These are phyloP conservation scores for Gaertneriomyces semiglobifer DNA, from an alignment of 192 early-diverging fungal species.

Conservation along the genomic window DNA sequence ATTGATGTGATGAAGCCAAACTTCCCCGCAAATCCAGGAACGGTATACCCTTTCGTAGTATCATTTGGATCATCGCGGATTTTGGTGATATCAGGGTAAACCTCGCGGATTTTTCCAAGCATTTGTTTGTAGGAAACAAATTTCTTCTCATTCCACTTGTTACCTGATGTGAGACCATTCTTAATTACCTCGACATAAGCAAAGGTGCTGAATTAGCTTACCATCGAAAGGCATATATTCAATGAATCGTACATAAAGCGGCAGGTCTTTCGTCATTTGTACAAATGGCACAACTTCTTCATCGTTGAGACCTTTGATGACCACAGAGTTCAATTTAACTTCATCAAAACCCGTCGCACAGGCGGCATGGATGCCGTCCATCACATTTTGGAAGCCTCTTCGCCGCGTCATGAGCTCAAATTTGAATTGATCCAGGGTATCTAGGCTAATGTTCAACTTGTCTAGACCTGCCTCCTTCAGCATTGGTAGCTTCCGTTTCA, in stretches of 20 bases:
- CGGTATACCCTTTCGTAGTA: constrained; percentile 75
- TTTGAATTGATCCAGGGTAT: constrained; percentile 80
- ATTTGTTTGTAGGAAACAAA: constrained; percentile 81
- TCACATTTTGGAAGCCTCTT: constrained; percentile 73
- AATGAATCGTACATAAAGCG: constrained; percentile 85
- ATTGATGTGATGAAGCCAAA: constrained; percentile 98
- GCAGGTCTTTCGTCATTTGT: constrained; percentile 71
- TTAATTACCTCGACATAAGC: background rate
- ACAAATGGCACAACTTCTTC: constrained; percentile 80
- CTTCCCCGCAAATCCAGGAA: constrained; percentile 78
- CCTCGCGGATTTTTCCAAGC: constrained; percentile 51
- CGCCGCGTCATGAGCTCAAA: constrained; percentile 90
- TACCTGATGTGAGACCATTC: constrained; percentile 47
- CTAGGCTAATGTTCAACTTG: constrained; percentile 85
- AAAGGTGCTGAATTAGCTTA: constrained; percentile 22
- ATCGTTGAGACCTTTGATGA: constrained; percentile 85
- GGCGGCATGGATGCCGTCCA: constrained; percentile 73
- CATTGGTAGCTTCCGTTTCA: constrained; percentile 74
- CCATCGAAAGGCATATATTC: constrained; percentile 99
- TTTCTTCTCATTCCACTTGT: constrained; percentile 81
- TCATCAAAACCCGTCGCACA: constrained; percentile 58
- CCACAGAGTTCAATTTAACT: constrained; percentile 93
- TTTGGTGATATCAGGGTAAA: constrained; percentile 63
- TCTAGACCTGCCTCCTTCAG: constrained; percentile 76
- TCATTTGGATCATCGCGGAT: constrained; percentile 74